Percentiles rank a stretch among this genome's conserved stretches.
phyloP scores from a whole-genome alignment of 1,284 basidiomycete genomes.

The Pseudozyma sp. region DNA sequence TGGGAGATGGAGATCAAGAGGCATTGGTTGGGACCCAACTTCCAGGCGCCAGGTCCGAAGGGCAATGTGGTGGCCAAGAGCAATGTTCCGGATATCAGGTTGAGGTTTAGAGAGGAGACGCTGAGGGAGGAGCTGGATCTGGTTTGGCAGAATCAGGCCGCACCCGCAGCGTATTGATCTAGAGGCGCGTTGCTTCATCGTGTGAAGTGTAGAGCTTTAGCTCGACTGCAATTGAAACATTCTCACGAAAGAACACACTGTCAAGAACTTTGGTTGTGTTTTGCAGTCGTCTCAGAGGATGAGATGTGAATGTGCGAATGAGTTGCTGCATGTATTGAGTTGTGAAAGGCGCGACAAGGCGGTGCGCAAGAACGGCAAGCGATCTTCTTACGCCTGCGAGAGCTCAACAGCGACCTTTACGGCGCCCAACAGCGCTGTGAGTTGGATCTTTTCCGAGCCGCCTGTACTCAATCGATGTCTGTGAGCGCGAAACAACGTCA shows the following conservation, averaged over 20 bases:
- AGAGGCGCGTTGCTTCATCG: constrained; percentile 4
- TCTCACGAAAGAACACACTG: no score
- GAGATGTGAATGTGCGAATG: neutral
- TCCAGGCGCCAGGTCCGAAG: constrained; percentile 75
- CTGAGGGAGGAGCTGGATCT: constrained; percentile 78
- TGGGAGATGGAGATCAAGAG: constrained; percentile 99
- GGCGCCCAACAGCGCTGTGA: constrained; percentile 88
- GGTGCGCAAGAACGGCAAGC: neutral
- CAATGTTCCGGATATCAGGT: constrained; percentile 91
- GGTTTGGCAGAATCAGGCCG: constrained; percentile 47
- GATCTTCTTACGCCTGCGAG: constrained; percentile 27
- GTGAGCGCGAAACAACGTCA: neutral
- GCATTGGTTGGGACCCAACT: constrained; percentile 81
- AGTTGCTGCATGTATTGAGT: neutral
- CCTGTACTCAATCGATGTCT: constrained; percentile 93
- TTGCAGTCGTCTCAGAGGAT: neutral
- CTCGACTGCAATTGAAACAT: neutral
- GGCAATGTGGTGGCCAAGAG: constrained; percentile 72
- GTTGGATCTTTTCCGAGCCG: constrained; percentile 91
- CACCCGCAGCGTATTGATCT: neutral
- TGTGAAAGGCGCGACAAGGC: neutral
- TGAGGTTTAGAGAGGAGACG: constrained; percentile 89
- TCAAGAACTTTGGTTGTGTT: neutral
- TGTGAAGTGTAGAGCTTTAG: neutral
- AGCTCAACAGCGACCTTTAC: constrained; percentile 92